Evolutionary conservation across 345 rosid species (phyloP).

Genomic region (Populus deltoides): DNA sequence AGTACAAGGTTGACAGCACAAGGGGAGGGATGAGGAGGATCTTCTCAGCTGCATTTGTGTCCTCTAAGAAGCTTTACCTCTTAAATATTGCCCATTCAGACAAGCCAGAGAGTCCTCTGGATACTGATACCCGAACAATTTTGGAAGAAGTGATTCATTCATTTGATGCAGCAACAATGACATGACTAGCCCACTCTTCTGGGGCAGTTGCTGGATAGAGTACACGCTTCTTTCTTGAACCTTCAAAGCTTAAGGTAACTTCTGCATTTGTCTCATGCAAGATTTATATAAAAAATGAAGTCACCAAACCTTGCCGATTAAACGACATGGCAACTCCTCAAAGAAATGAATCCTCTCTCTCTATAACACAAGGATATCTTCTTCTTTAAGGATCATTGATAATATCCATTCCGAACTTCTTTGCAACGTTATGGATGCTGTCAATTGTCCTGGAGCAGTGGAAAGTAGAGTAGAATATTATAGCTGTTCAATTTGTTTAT

Average conservation of each 20-base stretch:
- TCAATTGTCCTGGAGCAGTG: background rate
- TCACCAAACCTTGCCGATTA: background rate
- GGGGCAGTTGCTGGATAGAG: background rate
- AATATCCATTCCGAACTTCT: background rate
- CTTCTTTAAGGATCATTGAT: background rate
- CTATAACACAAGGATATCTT: background rate
- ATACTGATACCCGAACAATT: conserved; percentile 44
- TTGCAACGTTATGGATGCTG: background rate
- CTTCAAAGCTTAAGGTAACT: conserved; percentile 8
- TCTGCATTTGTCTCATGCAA: background rate
- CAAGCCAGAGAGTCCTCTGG: conserved; percentile 70
- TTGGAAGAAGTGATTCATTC: conserved; percentile 83
- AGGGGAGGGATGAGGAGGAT: conserved; percentile 87
- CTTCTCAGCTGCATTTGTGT: conserved; percentile 81
- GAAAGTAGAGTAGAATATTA: background rate
- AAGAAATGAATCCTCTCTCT: background rate
- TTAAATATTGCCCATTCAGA: conserved; percentile 72
- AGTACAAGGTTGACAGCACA: conserved; percentile 72
- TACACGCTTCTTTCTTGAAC: background rate
- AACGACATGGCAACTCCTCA: background rate
- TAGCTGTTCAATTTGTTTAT: background rate
- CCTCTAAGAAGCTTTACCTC: conserved; percentile 68
- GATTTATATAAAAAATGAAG: background rate
- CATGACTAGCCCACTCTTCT: conserved; percentile 10
- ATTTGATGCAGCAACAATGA: conserved; percentile 44